Conservation (phyloP, 306 rosid genomes). For the Begonia loranthoides region DNA sequence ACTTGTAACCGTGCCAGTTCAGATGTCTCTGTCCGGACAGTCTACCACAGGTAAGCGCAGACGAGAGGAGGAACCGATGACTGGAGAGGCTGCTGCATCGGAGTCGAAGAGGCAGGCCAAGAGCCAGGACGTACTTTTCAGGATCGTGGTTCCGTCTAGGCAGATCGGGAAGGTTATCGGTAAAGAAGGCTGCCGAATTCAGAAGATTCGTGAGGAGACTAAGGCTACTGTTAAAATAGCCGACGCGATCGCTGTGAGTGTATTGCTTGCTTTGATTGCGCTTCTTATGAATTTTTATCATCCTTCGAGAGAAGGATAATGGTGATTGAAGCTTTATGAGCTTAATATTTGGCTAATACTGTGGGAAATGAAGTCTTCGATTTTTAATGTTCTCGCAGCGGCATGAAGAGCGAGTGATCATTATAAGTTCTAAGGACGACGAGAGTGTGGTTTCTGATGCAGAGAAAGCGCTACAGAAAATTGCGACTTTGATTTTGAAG, state of each 20-base stretch:
- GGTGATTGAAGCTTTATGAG: no score
- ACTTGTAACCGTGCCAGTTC: conserved; percentile 5
- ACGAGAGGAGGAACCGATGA: conserved; percentile 48
- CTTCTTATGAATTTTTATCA: conserved; percentile 6
- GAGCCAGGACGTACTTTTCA: conserved; percentile 66
- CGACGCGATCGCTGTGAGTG: conserved; percentile 58
- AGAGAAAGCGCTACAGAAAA: conserved; percentile 72
- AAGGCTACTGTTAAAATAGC: conserved; percentile 79
- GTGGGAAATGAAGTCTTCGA: not conserved
- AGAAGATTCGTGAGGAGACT: conserved; percentile 73
- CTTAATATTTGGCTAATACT: not conserved
- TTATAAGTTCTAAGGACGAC: conserved; percentile 66
- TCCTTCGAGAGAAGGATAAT: not conserved
- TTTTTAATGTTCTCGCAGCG: conserved; percentile 29
- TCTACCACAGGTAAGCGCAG: conserved; percentile 45
- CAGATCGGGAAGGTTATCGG: conserved; percentile 99
- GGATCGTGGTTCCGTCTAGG: conserved; percentile 72
- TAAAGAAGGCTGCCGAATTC: conserved; percentile 75
- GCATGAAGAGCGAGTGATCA: conserved; percentile 90
- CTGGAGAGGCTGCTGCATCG: conserved; percentile 18
- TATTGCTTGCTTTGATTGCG: not conserved
- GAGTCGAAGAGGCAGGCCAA: conserved; percentile 44
- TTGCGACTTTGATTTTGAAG: conserved; percentile 65
- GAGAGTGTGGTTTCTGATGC: conserved; percentile 62
- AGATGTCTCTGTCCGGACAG: conserved; percentile 13